phyloP scores from a whole-genome alignment of 192 early-diverging fungal species.

The Thamnidium elegans region DNA sequence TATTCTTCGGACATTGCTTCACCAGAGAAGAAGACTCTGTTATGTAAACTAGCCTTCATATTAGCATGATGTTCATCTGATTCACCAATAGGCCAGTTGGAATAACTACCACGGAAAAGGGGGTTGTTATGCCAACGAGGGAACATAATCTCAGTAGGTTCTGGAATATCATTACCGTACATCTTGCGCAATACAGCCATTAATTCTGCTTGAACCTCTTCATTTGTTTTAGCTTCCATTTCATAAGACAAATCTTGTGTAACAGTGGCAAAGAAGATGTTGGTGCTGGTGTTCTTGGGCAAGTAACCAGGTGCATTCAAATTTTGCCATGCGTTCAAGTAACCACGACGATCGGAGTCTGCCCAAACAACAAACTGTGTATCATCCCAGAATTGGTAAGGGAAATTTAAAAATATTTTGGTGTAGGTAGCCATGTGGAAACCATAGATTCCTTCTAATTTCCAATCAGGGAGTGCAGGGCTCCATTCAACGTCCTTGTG shows the following conservation, averaged over 20 bases:
- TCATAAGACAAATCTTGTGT: constrained; percentile 31
- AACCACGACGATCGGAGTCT: constrained; percentile 29
- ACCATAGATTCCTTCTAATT: constrained; percentile 32
- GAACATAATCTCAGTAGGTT: constrained; percentile 30
- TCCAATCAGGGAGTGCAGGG: constrained; percentile 37
- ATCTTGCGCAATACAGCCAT: constrained; percentile 31
- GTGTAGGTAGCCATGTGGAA: constrained; percentile 44
- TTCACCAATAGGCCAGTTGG: constrained; percentile 43
- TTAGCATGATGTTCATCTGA: constrained; percentile 34
- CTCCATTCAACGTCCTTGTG: constrained; percentile 32
- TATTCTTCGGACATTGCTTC: constrained; percentile 33
- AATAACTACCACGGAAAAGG: constrained; percentile 36
- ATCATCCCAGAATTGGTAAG: constrained; percentile 37
- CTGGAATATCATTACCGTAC: constrained; percentile 31
- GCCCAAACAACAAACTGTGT: constrained; percentile 35
- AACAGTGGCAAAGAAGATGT: constrained; percentile 36
- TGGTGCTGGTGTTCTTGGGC: constrained; percentile 20
- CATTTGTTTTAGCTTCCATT: constrained; percentile 24
- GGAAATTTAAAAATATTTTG: constrained; percentile 41
- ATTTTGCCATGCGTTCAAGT: constrained; percentile 33
- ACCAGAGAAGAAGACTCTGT: constrained; percentile 39
- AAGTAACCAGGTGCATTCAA: constrained; percentile 32
- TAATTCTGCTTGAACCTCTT: constrained; percentile 27
- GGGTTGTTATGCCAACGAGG: constrained; percentile 40
- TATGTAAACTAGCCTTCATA: constrained; percentile 33